Base-by-base conservation (phyloP, 148 eudicot species). In the Camellia sinensis region DNA sequence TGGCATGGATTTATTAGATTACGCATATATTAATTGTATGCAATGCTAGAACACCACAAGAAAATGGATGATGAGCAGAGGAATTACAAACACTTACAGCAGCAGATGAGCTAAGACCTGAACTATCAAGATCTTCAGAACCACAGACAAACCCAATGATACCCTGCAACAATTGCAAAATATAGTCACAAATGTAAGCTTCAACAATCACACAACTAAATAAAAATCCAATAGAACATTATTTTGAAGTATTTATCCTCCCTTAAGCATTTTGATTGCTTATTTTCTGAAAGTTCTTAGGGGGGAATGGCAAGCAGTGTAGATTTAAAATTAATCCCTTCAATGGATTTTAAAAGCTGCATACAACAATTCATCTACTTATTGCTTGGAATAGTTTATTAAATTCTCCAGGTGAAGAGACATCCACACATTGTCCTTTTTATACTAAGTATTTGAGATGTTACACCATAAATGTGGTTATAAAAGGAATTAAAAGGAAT, bases 71-170 rank as follows among this genome's bases (percentile, higher is more conserved):
- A 71, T 13, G 61, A 65, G 78, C 67, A 64, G 60, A 60, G 63
- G 41, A 78, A 80, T 40, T 40, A 81, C 45, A 53, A 82, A 90
- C 37, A 29, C 99, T 91, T 92, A 97, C 98, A 84, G 99, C 99
- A 69, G 99, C 98, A 48, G 99, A 97, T 57, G 99, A 97, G 94
- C 99, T 97, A 73, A 94, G 94, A 67, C 99, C 99, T 70, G 99
- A 97, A 84, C 99, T 97, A 82, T 97, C 98, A 66, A 97, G 94
- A 73, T 92, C 92, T 74, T 90, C 90, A 66, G 94, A 89, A 68
- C 97, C 97, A 82, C 91, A 87, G 54, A 92, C 85, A 75, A 89
- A 70, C 63, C 99, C 99, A 53, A 80, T 87, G 76, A 97, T 91
- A 59, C 99, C 99, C 99, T 97, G 96, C 80, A 84, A 84, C 63